Evolutionary conservation across 2,329 filamentous ascomycete species (phyloP), one percentile per base, ranked within the genome.

Genomic region (Knufia petricola): DNA sequence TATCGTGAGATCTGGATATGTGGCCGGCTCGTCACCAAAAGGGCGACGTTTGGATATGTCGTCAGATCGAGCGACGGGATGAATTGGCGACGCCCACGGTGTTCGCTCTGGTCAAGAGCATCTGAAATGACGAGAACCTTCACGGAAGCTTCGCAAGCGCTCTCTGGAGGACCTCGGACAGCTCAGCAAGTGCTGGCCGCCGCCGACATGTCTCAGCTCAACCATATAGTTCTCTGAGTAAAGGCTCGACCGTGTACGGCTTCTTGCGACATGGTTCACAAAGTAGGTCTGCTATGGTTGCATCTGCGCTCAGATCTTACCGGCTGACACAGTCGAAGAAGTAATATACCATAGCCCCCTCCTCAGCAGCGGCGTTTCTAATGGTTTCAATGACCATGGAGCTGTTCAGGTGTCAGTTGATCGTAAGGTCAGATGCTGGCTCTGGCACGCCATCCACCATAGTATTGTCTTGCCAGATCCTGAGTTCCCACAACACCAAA

Each of bases 21-120:
- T 30, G 40, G 40, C 6, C 40, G 40, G 24, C 9, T 26, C 20
- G 19, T 26, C 19, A 43, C 23, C 10, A 43, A 23, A 4, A 43
- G 19, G n/a, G 6, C 20, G 20, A 12, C 13, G 21, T 43, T 43
- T 6, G 10, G 10, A 19, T 43, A n/a, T 6, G 10, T 19, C 13
- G 19, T 9, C 13, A 43, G 20, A n/a, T 43, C 40, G 19, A 43
- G 40, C 19, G 40, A 19, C 19, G 40, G 28, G 13, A 43, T 19
- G 13, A 43, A 26, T 3, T 19, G 20, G 13, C 40, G 20, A 8
- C 40, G 40, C 19, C 3, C 19, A 13, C n/a, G 7, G 19, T 43
- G 40, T 9, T 43, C 40, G 40, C 40, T n/a, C 28, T 43, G 20
- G 40, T 43, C 40, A 28, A 43, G 40, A 3, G 40, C 40, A 28